Evolutionary conservation across 805 yeast genomes (phyloP), one percentile per base, ranked within the genome.

Genomic region (Candida adriatica): DNA sequence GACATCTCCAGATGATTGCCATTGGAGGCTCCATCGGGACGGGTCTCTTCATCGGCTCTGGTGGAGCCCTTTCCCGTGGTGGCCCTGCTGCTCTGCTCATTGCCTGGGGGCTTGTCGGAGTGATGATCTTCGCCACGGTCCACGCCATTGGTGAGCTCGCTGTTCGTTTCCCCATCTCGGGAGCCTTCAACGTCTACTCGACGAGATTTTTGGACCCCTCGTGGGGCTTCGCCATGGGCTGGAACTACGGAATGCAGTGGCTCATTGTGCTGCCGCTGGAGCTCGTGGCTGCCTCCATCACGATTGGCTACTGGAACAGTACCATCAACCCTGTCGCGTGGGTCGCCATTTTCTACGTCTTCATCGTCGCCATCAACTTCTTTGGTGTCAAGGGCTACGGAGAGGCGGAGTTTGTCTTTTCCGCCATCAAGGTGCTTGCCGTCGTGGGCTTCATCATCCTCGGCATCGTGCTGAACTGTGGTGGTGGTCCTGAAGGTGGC

Each of bases 21-120:
- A 29, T 82, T 39, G 90, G 90, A 43, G 87, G 88, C 25, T 69
- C 80, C 37, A 81, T 84, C 45, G 94, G 94, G 45, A 78, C 90
- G 4, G 94, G 94, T 49, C 62, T 84, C 29, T 73, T 84, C 40
- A 78, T 84, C 18, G 85, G 85, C 48, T 70, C 85, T 3, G 83
- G 84, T 37, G 55, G 65, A 17, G 71, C 82, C 3, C 58, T 81
- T 31, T 40, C 63, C 18, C 63, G 68, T 22, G 82, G 85, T 51
- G 88, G 90, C 19, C 88, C 88, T 16, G 53, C 67, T 16, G 42
- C 49, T 18, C 26, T 45, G 19, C 24, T 45, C n/a, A 45, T 45
- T 24, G 77, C 77, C 40, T 68, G 76, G 64, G 48, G 55, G 27
- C 49, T 73, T 18, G 64, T 71, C 10, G 70, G 73, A 16, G 37